Percentiles rank a stretch among this genome's conserved stretches.
Evolutionary conservation across 2,329 filamentous ascomycete genomes (phyloP).

Genomic region (Hymenoscyphus albidus): DNA sequence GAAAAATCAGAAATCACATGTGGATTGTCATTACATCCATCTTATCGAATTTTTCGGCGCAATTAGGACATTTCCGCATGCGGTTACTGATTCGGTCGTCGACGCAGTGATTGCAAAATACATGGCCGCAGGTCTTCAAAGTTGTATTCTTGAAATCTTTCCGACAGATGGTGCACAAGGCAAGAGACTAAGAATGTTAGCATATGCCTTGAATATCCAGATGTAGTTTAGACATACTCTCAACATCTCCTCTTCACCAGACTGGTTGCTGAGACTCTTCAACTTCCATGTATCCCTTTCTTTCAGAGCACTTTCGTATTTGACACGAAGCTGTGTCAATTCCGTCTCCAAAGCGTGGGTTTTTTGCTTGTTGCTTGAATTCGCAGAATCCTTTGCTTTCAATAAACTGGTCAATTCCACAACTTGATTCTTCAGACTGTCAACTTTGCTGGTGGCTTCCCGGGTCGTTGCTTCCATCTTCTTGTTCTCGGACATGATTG

Average conservation of each 20-base stretch:
- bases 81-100: conserved; percentile 85
- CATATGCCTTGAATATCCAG: conserved; percentile 19
- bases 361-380: conserved; percentile 49
- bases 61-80: conserved; percentile 92
- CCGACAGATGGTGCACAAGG: conserved; percentile 88
- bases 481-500: conserved; percentile 68
- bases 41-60: conserved; percentile 85
- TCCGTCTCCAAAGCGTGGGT: conserved; percentile 67
- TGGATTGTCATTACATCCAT: conserved; percentile 81
- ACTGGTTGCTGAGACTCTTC: conserved; percentile 76
- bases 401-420: conserved; percentile 70
- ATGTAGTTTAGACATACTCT: conserved; percentile 57
- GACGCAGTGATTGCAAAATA: conserved; percentile 88
- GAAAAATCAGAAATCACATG: conserved; percentile 35
- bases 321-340: conserved; percentile 72
- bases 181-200: conserved; percentile 58
- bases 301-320: conserved; percentile 74
- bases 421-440: conserved; percentile 72
- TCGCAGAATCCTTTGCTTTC: conserved; percentile 67
- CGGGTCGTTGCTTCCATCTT: conserved; percentile 67
- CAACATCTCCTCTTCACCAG: conserved; percentile 78
- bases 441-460: conserved; percentile 66
- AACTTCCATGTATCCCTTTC: conserved; percentile 82
- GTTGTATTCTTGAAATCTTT: conserved; percentile 91
- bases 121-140: conserved; percentile 89